phyloP scores from a whole-genome alignment of 2,329 filamentous ascomycete genomes.

The Fusarium falciforme region DNA sequence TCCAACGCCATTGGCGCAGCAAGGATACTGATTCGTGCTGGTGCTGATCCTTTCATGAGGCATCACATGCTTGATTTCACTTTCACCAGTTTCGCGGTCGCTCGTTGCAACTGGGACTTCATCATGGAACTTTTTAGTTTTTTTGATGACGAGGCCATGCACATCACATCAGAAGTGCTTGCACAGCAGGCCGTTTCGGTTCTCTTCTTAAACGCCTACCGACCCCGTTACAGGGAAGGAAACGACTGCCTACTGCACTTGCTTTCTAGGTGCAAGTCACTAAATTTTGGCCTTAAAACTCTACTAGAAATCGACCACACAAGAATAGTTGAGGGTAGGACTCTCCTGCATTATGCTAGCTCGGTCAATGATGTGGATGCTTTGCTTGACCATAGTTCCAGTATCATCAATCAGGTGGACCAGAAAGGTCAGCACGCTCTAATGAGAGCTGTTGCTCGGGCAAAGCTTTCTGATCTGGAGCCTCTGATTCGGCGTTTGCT shows the following conservation, averaged over 20 bases:
- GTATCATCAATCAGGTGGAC: not conserved
- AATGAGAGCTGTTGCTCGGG: not conserved
- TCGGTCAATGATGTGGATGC: not conserved
- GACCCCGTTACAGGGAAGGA: not conserved
- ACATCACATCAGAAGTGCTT: not conserved
- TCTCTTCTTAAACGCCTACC: not conserved
- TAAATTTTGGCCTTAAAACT: not conserved
- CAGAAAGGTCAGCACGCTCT: not conserved
- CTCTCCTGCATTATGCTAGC: not conserved
- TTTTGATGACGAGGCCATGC: not conserved
- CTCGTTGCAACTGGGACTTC: not conserved
- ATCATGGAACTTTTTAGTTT: not conserved
- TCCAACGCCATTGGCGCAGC: not conserved
- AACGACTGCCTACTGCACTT: accelerated
- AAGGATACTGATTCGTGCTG: not conserved
- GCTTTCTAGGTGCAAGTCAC: not conserved
- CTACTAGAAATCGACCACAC: too few relatives aligned
- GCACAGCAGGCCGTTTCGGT: not conserved
- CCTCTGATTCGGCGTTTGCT: not conserved
- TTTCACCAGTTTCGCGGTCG: not conserved
- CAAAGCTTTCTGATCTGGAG: accelerated
- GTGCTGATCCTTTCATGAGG: not conserved
- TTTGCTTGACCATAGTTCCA: not conserved
- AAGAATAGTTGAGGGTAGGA: not conserved
- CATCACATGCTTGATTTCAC: accelerated